These are phyloP conservation scores for Salisapilia sapeloensis DNA, from an alignment of 352 stramenopile genomes.

Conservation along the genomic window DNA sequence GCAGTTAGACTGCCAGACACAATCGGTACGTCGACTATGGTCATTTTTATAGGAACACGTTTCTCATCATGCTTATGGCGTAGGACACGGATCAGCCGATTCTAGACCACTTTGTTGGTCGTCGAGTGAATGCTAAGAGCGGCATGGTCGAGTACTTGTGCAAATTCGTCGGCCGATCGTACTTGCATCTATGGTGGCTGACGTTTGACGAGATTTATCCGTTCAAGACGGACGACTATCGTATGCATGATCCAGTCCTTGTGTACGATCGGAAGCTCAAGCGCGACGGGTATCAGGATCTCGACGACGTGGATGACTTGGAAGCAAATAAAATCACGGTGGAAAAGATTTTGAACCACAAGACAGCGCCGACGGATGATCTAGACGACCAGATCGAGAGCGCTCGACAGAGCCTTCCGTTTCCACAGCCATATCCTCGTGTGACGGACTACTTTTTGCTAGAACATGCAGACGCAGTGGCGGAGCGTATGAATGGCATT, in stretches of 20 bases:
- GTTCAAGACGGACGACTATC: constrained; percentile 71
- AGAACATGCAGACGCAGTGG: constrained; percentile 43
- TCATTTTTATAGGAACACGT: background rate
- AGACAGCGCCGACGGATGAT: constrained; percentile 59
- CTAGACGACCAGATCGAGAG: constrained; percentile 77
- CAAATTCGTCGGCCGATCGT: constrained; percentile 78
- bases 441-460: constrained; percentile 74
- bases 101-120: constrained; percentile 71
- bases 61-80: constrained; percentile 1
- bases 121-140: constrained; percentile 55
- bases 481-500: constrained; percentile 60
- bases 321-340: constrained; percentile 77
- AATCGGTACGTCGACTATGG: constrained; percentile 12
- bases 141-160: constrained; percentile 68
- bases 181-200: constrained; percentile 80
- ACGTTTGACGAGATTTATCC: constrained; percentile 75
- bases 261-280: constrained; percentile 69
- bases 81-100: constrained; percentile 38
- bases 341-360: constrained; percentile 80
- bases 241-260: constrained; percentile 73
- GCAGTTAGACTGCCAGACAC: constrained; percentile 58
- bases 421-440: constrained; percentile 35
- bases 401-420: constrained; percentile 26
- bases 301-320: constrained; percentile 78
- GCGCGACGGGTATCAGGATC: constrained; percentile 65